Percentiles rank a stretch among this genome's conserved stretches.
Conservation (phyloP, 306 rosid species). For the Inga oerstediana region DNA sequence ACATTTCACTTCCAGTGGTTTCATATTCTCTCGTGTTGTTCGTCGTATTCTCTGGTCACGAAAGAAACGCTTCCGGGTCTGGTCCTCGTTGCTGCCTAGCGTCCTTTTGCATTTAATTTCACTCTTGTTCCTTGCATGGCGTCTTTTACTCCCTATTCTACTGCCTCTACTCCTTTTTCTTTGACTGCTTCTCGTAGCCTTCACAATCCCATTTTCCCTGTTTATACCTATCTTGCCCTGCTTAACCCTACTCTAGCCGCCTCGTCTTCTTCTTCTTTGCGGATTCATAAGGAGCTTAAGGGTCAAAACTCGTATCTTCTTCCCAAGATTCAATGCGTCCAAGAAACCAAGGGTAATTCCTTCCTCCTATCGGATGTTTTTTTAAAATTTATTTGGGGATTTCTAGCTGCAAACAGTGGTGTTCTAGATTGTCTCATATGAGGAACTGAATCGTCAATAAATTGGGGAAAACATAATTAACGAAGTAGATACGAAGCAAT, state of each 20-base stretch:
- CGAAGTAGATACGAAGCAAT: not conserved
- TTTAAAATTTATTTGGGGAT: not conserved
- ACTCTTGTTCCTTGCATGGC: conserved; percentile 37
- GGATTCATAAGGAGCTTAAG: conserved; percentile 14
- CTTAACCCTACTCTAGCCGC: conserved; percentile 5
- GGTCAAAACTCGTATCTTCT: conserved; percentile 29
- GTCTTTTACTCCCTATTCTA: conserved; percentile 19
- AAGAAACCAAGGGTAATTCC: conserved; percentile 46
- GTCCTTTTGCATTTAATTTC: not conserved
- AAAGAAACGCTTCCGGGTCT: no score
- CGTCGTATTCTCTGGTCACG: not conserved
- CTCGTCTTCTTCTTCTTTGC: conserved; percentile 37
- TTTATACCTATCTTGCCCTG: not conserved
- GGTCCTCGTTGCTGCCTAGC: not conserved
- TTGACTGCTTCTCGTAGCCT: conserved; percentile 20
- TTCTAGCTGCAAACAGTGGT: not conserved
- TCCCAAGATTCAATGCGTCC: conserved; percentile 45
- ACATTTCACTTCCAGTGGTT: not conserved
- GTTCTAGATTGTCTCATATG: not conserved
- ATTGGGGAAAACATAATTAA: not conserved
- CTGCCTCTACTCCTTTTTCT: conserved; percentile 33
- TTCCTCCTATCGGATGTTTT: not conserved
- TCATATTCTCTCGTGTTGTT: not conserved
- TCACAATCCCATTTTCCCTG: not conserved
- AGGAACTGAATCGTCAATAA: not conserved